phyloP scores from a whole-genome alignment of 2,329 filamentous ascomycete species.

The Lojkania enalia region DNA sequence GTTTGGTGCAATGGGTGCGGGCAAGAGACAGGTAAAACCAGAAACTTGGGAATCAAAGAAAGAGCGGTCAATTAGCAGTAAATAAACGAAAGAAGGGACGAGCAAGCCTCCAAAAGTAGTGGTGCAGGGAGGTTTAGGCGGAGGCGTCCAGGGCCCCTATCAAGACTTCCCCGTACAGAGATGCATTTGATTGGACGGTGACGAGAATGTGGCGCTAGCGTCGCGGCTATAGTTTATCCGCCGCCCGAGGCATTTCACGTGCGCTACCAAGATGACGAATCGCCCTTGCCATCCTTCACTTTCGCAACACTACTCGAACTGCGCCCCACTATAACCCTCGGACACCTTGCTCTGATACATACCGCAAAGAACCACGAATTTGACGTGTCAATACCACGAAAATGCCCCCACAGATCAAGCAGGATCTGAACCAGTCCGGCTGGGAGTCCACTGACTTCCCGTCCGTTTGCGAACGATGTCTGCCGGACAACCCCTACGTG shows the following conservation, averaged over 20 bases:
- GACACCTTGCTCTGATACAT: no score
- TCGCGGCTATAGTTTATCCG: background rate
- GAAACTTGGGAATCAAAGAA: no score
- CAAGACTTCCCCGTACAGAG: background rate
- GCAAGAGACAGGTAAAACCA: no score
- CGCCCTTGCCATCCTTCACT: background rate
- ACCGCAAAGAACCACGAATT: no score
- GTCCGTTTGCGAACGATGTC: constrained; percentile 86
- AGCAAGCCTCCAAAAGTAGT: background rate
- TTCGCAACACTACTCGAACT: background rate
- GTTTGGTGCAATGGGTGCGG: constrained; percentile 4
- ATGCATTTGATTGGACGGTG: background rate
- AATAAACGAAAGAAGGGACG: background rate
- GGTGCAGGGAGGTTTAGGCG: background rate
- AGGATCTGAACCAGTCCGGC: constrained; percentile 90
- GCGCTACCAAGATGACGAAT: background rate
- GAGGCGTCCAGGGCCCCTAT: background rate
- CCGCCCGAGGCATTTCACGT: no score
- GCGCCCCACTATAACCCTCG: background rate
- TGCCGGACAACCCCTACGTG: constrained; percentile 95
- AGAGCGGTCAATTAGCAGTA: constrained; percentile 6
- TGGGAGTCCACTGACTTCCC: constrained; percentile 95
- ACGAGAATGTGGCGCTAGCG: no score
- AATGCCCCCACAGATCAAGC: constrained; percentile 93
- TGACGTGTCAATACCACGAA: no score